Evolutionary conservation across 495 filamentous ascomycete genomes (phyloP), one percentile per base, ranked within the genome.

Genomic region (Chaetomium cochliodes): DNA sequence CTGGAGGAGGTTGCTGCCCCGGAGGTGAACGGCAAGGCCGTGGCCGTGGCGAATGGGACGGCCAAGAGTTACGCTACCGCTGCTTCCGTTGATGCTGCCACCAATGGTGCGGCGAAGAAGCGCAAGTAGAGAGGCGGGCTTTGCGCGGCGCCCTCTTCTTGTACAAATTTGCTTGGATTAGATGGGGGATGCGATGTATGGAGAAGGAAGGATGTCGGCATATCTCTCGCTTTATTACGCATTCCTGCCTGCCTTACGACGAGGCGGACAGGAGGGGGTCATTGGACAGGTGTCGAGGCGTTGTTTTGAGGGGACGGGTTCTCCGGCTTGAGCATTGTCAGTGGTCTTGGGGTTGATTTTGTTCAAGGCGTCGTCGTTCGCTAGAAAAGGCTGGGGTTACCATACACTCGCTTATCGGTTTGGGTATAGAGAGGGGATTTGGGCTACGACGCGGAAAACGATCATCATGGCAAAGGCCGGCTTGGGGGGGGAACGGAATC

Each of bases 1-100:
- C 70, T 73, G 8, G 71, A 70, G 22, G 77, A 78, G 6, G 52
- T 37, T 23, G 0, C 9, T 52, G 52, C 68, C n/a, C 55, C 66
- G 49, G 50, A 65, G 42, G 50, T 37, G 13, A 42, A 54, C n/a
- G 63, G 22, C 33, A 37, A 37, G 33, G 33, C 33, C 9, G 33
- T 8, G 5, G 33, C 33, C 33, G 33, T 37, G 5, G 30, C 18
- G 2, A 68, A 70, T 33, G 63, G 63, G 16, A 39, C 49, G 20
- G 49, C 60, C 18, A 60, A 62, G 64, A 49, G 23, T 25, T 60
- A 20, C 26, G 42, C 57, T 7, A 42, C 25, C 5, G 26, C 44
- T 7, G 44, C 42, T 11, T 22, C 49, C 2, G 11, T n/a, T 22
- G n/a, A 47, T 20, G 13, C 13, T 18, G 16, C 46, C n/a, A n/a